Conservation (phyloP, 1,139 yeast species). For the Saccharomyces hybrid region DNA sequence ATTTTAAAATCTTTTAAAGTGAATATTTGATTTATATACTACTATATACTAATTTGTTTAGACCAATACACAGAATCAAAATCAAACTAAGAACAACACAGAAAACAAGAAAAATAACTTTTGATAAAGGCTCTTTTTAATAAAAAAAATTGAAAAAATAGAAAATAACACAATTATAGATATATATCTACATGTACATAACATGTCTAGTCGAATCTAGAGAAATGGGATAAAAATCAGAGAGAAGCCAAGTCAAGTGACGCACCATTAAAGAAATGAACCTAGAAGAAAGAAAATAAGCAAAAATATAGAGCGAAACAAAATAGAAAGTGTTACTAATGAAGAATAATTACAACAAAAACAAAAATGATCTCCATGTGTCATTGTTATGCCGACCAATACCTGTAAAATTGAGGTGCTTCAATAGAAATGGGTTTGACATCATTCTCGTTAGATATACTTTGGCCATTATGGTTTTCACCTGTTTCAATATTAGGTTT, state of each 20-base stretch:
- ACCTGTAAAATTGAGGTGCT: conserved; percentile 77
- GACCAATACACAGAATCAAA: not conserved
- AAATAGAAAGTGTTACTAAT: not conserved
- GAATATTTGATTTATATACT: not conserved
- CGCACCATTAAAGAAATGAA: not conserved
- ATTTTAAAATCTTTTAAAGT: not conserved
- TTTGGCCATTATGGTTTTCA: conserved; percentile 8
- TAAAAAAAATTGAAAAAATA: not conserved
- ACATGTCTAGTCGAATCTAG: not conserved
- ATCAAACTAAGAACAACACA: not conserved
- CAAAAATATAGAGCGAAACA: not conserved
- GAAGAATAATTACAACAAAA: not conserved
- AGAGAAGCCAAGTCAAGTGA: not conserved
- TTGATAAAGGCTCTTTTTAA: not conserved
- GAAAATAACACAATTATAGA: not conserved
- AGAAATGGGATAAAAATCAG: not conserved
- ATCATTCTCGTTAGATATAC: conserved; percentile 28
- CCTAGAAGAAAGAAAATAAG: not conserved
- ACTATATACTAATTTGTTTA: not conserved
- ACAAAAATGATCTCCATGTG: not conserved
- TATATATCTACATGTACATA: not conserved
- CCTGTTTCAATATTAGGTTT: conserved; percentile 6
- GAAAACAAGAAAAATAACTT: not conserved
- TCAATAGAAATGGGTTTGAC: conserved; percentile 71
- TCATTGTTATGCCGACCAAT: conserved; percentile 56